These are phyloP conservation scores for Arachis hypogaea DNA, from an alignment of 306 rosid species.

Conservation along the genomic window DNA sequence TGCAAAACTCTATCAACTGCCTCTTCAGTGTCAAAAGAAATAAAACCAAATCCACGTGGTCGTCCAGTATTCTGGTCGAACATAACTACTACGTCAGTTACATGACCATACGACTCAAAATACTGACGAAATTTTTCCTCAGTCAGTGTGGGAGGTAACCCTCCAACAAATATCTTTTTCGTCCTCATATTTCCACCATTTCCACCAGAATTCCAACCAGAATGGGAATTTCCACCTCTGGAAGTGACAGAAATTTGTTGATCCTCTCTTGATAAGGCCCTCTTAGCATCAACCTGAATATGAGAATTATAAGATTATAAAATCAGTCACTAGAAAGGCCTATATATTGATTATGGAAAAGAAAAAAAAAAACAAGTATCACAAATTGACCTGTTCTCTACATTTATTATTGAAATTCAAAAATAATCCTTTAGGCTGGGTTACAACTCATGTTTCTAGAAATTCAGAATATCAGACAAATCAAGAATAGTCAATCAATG, in stretches of 20 bases:
- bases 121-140: conserved; percentile 90
- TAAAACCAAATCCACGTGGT: conserved; percentile 98
- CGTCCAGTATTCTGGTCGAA: conserved; percentile 97
- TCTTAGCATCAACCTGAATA: conserved; percentile 93
- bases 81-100: conserved; percentile 97
- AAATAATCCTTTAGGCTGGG: conserved; percentile 12
- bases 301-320: conserved; percentile 31
- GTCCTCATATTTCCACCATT: conserved; percentile 88
- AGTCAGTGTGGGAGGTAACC: conserved; percentile 83
- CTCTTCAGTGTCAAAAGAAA: conserved; percentile 89
- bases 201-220: conserved; percentile 74
- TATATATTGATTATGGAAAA: conserved; percentile 18
- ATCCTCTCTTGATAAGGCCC: conserved; percentile 97
- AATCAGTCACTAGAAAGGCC: conserved; percentile 28
- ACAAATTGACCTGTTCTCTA: conserved; percentile 14
- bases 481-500: neutral
- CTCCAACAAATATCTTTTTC: conserved; percentile 97
- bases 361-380: neutral
- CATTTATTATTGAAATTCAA: conserved; percentile 5
- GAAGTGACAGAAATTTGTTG: conserved; percentile 79
- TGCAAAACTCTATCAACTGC: conserved; percentile 97
- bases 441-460: conserved; percentile 1
- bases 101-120: conserved; percentile 84
- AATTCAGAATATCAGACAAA: neutral
- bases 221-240: conserved; percentile 69